A percentile compares a stretch with the other conserved stretches of the same genome.
phyloP scores from a whole-genome alignment of 345 rosid genomes.

The Anacardium occidentale region DNA sequence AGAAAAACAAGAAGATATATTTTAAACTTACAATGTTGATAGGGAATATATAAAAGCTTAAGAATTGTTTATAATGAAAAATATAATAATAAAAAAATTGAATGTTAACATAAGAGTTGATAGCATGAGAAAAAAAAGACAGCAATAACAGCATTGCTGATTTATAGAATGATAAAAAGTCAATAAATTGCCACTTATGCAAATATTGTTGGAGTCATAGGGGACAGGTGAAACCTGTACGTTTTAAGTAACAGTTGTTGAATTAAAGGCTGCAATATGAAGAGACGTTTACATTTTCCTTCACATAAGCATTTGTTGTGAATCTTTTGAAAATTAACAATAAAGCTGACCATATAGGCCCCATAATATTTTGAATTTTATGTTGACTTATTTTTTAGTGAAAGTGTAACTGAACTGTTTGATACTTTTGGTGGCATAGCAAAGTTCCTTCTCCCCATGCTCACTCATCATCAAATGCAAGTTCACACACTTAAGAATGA shows the following conservation, averaged over 20 bases:
- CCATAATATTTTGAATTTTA: no score
- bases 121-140: neutral
- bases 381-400: no score
- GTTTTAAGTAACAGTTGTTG: neutral
- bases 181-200: neutral
- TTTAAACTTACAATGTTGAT: neutral
- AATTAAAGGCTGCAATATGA: no score
- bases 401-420: no score
- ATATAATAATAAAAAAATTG: neutral
- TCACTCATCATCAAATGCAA: no score
- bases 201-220: neutral
- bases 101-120: neutral
- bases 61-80: neutral
- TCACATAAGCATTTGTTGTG: no score
- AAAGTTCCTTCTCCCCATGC: no score
- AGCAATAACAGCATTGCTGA: neutral
- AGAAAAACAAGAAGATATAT: neutral
- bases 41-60: neutral
- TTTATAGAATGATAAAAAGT: neutral
- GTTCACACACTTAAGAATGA: no score
- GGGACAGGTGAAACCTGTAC: neutral
- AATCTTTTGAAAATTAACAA: no score
- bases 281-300: no score
- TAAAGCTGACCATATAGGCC: no score
- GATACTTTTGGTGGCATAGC: no score